A percentile compares a stretch with the other conserved stretches of the same genome.
These are phyloP conservation scores for Trichophyton verrucosum DNA, from an alignment of 2,329 filamentous ascomycete genomes.

Conservation along the genomic window DNA sequence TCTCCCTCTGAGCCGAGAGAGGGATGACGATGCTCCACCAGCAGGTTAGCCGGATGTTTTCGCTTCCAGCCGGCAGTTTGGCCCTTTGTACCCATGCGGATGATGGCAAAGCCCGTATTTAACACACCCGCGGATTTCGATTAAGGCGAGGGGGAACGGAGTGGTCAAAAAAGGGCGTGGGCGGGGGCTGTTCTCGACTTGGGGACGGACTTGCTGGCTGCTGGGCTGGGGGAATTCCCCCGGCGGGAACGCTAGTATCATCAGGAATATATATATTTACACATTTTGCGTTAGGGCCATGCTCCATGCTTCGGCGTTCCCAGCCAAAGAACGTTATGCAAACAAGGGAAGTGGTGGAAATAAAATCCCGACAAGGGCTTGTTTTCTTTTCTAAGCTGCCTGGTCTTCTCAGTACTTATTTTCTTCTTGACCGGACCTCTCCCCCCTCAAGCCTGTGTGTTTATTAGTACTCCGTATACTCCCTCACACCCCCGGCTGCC, in stretches of 20 bases:
- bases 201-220: neutral
- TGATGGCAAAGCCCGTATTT: constrained; percentile 1
- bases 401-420: neutral
- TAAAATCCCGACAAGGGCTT: neutral
- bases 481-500: neutral
- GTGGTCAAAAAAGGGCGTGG: neutral
- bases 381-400: neutral
- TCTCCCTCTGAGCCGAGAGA: neutral
- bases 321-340: constrained; percentile 3
- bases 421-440: neutral
- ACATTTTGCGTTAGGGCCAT: neutral
- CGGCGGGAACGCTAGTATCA: too few species aligned
- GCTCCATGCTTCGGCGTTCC: constrained; percentile 1
- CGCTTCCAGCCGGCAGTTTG: constrained; percentile 2
- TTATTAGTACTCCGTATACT: neutral
- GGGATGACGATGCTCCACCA: neutral
- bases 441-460: neutral
- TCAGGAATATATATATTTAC: neutral
- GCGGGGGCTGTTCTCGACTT: neutral
- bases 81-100: neutral
- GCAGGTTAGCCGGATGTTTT: neutral
- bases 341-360: neutral
- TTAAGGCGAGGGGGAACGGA: neutral
- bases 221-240: too few species aligned
- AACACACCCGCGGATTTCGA: neutral